Conservation (phyloP, 2,329 filamentous ascomycete genomes). For the Apiospora hydei region DNA sequence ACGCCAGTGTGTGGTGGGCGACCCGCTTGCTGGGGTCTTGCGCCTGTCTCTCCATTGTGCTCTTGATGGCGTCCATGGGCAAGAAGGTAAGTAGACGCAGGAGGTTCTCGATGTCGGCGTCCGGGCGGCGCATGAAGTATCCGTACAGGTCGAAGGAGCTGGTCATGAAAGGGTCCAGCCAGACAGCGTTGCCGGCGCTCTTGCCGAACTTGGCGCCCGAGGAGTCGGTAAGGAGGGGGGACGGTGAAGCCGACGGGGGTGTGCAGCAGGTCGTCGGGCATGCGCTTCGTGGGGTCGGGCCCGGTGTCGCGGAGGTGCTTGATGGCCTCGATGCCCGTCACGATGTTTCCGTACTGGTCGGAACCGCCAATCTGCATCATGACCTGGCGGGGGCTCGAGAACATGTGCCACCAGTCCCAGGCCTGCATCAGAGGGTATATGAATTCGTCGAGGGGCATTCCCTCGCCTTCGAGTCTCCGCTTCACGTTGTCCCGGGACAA, state of each 20-base stretch:
- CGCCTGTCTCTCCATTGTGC: constrained; percentile 72
- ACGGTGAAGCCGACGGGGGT: constrained; percentile 87
- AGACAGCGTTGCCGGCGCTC: constrained; percentile 90
- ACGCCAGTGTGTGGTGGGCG: constrained; percentile 85
- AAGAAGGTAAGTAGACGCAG: constrained; percentile 92
- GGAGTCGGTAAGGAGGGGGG: constrained; percentile 82
- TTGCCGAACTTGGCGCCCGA: constrained; percentile 94
- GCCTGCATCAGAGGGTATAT: constrained; percentile 91
- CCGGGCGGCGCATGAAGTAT: constrained; percentile 85
- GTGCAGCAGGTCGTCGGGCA: constrained; percentile 53
- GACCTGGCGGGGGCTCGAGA: constrained; percentile 65
- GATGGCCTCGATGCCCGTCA: constrained; percentile 85
- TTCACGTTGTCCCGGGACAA: constrained; percentile 88
- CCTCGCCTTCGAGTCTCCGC: constrained; percentile 84
- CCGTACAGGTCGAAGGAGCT: constrained; percentile 86
- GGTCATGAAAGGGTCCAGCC: constrained; percentile 86
- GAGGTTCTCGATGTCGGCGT: constrained; percentile 81
- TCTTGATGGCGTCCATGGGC: constrained; percentile 71
- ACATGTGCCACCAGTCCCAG: constrained; percentile 96
- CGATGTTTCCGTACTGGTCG: constrained; percentile 96
- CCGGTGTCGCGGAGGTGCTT: constrained; percentile 73
- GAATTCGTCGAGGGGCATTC: constrained; percentile 95
- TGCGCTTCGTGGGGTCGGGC: constrained; percentile 49
- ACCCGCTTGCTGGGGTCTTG: constrained; percentile 73
- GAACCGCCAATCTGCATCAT: constrained; percentile 93